Evolutionary conservation across 2,329 filamentous ascomycete genomes (phyloP), one percentile per base, ranked within the genome.

Genomic region (Diplocarpon rosae): DNA sequence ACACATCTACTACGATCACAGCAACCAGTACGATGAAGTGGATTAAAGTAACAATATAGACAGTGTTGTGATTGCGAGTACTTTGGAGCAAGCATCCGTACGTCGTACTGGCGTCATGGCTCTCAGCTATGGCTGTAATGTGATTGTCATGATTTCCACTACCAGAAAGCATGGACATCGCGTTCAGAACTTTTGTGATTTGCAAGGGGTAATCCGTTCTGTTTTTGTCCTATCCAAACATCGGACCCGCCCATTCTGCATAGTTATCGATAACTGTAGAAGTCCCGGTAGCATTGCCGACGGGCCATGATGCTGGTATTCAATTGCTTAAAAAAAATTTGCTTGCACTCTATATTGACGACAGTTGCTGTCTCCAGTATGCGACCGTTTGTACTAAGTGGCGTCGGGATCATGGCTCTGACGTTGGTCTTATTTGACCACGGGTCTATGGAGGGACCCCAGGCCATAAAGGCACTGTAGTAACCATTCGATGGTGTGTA

Each of bases 161-260:
- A 2, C 39, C 39, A 7, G 31, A 34, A 3, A 36, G 3, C 39
- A 42, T 42, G 7, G 39, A 35, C 39, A 35, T 42, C 4, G 39
- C 39, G n/a, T 42, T 42, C 28, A 42, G 30, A 10, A 42, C 32
- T 15, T 42, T 42, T 6, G 17, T 36, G 17, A 42, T 16, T 17
- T 35, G 30, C 8, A 8, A 9, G 7, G 17, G 13, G 11, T 15
- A 35, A 16, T 28, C n/a, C 2, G 2, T 12, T 13, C 5, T 5
- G 11, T 5, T 2, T 7, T 27, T 11, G 2, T 42, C 39, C 9
- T 14, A 34, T 11, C 39, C 39, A 12, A 35, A 12, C 39, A 42
- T 35, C 14, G 17, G 3, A 1, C 13, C 13, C 14, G 12, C n/a
- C 39, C 39, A 42, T 9, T 14, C 15, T 17, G 27, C 17, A 24